These are phyloP conservation scores for Sporothrix inflata DNA, from an alignment of 2,329 filamentous ascomycete species.

Conservation along the genomic window DNA sequence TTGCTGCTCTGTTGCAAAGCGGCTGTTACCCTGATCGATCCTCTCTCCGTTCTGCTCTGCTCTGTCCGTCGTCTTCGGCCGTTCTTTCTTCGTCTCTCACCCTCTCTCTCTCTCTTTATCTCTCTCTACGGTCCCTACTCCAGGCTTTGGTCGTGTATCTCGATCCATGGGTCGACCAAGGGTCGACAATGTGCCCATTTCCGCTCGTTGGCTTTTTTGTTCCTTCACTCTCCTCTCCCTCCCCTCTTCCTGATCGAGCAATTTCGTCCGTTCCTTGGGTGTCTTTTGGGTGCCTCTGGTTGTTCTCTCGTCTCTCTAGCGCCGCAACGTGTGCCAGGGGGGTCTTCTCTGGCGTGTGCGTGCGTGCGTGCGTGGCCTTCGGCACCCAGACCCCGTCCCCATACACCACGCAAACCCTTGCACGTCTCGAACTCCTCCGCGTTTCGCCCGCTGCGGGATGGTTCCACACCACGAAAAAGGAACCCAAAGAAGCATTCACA, in stretches of 20 bases:
- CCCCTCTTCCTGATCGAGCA: slow-evolving; percentile 1
- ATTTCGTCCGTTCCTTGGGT: slow-evolving; percentile 1
- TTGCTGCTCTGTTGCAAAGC: not conserved
- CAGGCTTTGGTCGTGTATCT: not conserved
- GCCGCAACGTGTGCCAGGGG: slow-evolving; percentile 25
- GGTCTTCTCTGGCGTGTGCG: slow-evolving; percentile 5
- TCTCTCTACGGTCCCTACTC: not conserved
- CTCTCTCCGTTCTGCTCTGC: not conserved
- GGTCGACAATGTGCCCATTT: not conserved
- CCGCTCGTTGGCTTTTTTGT: not conserved
- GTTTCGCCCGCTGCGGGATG: slow-evolving; percentile 34
- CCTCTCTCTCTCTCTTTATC: not conserved
- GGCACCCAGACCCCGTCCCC: slow-evolving; percentile 22
- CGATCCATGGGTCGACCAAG: not conserved
- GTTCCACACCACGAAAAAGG: slow-evolving; percentile 21
- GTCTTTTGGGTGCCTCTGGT: not conserved
- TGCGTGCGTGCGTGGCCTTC: slow-evolving; percentile 29
- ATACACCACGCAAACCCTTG: slow-evolving; percentile 28
- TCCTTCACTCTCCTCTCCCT: not conserved
- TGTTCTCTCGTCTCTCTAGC: slow-evolving; percentile 19
- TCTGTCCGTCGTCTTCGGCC: not conserved
- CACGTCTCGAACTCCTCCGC: slow-evolving; percentile 33
- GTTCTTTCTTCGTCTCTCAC: not conserved
- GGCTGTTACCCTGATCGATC: not conserved
- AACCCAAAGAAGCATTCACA: slow-evolving; percentile 15